These are phyloP conservation scores for Erigeron philadelphicus DNA, from an alignment of 140 eudicot species.

Conservation along the genomic window DNA sequence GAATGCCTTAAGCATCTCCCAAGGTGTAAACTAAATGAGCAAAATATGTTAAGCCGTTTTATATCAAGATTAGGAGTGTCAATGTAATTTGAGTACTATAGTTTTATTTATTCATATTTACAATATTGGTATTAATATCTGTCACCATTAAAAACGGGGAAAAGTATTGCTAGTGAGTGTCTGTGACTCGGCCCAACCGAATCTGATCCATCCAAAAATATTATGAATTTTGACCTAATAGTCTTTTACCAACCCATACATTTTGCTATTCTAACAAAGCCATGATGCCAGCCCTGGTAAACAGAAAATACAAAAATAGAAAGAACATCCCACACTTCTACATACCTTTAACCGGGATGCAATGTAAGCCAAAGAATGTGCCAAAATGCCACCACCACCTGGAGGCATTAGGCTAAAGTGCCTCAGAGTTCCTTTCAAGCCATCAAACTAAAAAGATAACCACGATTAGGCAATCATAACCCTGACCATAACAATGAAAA, in stretches of 20 bases:
- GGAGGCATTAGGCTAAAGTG: slow-evolving; percentile 92
- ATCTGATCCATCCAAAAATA: neutral
- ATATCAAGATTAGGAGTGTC: neutral
- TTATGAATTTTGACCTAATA: neutral
- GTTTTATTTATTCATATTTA: neutral
- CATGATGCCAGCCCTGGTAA: neutral
- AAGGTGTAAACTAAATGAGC: neutral
- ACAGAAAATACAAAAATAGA: neutral
- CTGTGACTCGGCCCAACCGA: neutral
- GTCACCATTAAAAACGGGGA: neutral
- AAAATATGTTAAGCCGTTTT: neutral
- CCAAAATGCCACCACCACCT: slow-evolving; percentile 84
- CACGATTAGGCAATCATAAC: slow-evolving; percentile 8
- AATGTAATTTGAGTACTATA: too few relatives aligned
- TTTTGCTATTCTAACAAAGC: neutral
- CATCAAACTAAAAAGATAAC: slow-evolving; percentile 62
- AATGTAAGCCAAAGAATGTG: slow-evolving; percentile 80
- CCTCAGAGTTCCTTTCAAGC: slow-evolving; percentile 68
- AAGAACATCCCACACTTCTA: neutral
- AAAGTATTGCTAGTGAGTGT: neutral
- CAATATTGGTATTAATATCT: neutral
- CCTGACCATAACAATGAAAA: neutral
- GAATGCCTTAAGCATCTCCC: neutral
- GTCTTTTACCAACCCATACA: neutral
- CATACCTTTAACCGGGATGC: slow-evolving; percentile 79